Percentiles rank a stretch among this genome's conserved stretches.
These are phyloP conservation scores for Moringa oleifera DNA, from an alignment of 345 rosid species.

Conservation along the genomic window DNA sequence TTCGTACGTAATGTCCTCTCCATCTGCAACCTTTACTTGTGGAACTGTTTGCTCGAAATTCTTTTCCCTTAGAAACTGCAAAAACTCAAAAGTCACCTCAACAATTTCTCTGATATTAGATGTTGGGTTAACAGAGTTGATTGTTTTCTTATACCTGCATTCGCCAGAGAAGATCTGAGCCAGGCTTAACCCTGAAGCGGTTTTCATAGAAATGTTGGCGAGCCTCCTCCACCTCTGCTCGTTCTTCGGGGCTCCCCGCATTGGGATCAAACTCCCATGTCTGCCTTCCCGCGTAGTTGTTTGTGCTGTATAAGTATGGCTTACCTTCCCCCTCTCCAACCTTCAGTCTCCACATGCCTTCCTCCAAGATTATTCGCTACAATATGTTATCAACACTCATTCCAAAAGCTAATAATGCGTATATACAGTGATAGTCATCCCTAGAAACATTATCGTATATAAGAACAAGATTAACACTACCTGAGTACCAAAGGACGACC, in stretches of 20 bases:
- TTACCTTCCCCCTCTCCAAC: slow-evolving; percentile 19
- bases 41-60: slow-evolving; percentile 20
- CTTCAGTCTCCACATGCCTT: slow-evolving; percentile 28
- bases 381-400: too few species aligned
- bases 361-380: not conserved
- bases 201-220: slow-evolving; percentile 3
- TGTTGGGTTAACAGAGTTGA: not conserved
- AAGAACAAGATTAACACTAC: too few species aligned
- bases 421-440: too few species aligned
- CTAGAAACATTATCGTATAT: too few species aligned
- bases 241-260: slow-evolving; percentile 16
- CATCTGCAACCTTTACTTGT: slow-evolving; percentile 13
- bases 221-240: slow-evolving; percentile 7
- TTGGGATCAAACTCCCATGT: slow-evolving; percentile 25
- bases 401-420: too few species aligned
- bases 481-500: too few species aligned
- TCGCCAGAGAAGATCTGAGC: slow-evolving; percentile 13
- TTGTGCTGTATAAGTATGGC: slow-evolving; percentile 22
- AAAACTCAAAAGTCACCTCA: too few species aligned
- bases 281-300: slow-evolving; percentile 24
- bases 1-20: slow-evolving; percentile 10
- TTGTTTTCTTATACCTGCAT: slow-evolving; percentile 8
- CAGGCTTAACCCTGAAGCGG: not conserved
- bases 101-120: too few species aligned
- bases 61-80: slow-evolving; percentile 19